A percentile compares a stretch with the other conserved stretches of the same genome.
Evolutionary conservation across 345 rosid genomes (phyloP).

Genomic region (Diplotaxis tenuifolia): DNA sequence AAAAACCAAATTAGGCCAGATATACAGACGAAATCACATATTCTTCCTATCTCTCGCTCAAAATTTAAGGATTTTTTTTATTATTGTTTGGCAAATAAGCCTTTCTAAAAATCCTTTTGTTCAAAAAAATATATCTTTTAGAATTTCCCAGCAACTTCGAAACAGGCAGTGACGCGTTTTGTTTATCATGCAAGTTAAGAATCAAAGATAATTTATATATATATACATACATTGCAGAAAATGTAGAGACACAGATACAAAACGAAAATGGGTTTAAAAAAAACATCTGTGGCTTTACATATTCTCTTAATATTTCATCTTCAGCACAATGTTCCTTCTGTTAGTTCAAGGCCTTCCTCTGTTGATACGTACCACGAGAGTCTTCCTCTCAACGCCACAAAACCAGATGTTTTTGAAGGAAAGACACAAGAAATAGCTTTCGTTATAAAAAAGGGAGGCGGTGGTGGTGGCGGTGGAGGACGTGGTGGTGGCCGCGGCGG

Average conservation of each 20-base stretch:
- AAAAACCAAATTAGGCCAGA: too few relatives aligned
- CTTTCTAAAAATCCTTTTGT: too few relatives aligned
- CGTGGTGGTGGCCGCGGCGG: neutral
- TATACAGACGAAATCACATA: too few relatives aligned
- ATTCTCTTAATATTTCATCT: constrained; percentile 20
- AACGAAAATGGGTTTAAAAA: constrained; percentile 15
- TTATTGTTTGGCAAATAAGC: too few relatives aligned
- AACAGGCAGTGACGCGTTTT: too few relatives aligned
- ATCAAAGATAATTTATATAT: too few relatives aligned
- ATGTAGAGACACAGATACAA: neutral
- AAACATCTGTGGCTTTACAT: constrained; percentile 20
- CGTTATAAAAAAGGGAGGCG: constrained; percentile 19
- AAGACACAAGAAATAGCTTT: constrained; percentile 21
- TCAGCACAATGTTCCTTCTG: constrained; percentile 1
- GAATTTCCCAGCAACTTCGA: too few relatives aligned
- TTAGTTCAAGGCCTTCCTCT: constrained; percentile 7
- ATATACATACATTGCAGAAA: neutral
- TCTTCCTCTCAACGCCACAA: constrained; percentile 1
- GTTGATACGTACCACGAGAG: constrained; percentile 2
- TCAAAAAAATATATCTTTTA: too few relatives aligned
- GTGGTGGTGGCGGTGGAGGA: neutral
- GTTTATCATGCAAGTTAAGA: too few relatives aligned
- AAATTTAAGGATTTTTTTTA: too few relatives aligned
- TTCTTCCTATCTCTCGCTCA: too few relatives aligned
- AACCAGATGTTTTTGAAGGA: constrained; percentile 18